Base-by-base conservation (phyloP, 2,329 filamentous ascomycete species). In the Verticillium dahliae region DNA sequence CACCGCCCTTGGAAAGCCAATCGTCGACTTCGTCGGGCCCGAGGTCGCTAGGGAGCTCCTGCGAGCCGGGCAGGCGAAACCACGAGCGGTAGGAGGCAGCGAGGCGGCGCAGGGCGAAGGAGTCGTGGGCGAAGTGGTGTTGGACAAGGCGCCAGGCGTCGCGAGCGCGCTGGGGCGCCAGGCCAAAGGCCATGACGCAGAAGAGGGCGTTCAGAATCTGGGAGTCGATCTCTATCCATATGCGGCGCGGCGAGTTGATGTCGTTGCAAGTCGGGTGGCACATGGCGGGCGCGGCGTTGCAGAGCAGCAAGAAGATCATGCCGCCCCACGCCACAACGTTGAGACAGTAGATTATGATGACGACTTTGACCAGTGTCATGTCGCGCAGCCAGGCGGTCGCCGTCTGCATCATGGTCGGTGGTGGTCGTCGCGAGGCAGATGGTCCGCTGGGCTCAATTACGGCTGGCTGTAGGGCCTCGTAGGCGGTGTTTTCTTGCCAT, bases 301-400 rank as follows among this genome's bases (percentile, higher is more conserved):
- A 90, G 33, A 96, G 85, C 2, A 97, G 80, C 18, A 96, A 78
- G 75, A 96, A 96, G 39, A 96, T 81, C 92, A 96, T 96, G 62
- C 90, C 91, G 58, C 92, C 92, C 92, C 92, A 96, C 0, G 90
- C 92, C 9, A 96, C 85, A 22, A 96, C 84, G 66, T 94, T 93
- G 62, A 95, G 81, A 13, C 89, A 86, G 73, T 96, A 96, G 7
- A 96, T 73, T 2, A 87, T 90, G 50, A 94, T 84, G 60, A 91
- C 77, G 71, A 95, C 9, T 18, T 52, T 52, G 45, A 52, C 18
- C n/a, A 52, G 45, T n/a, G 45, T 52, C 45, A 52, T 52, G 45
- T 52, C 18, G 45, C 45, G 45, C n/a, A 52, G 45, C 45, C 45
- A 52, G 10, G 45, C 45, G 6, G 18, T 18, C 13, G 45, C 45